Base-by-base conservation (phyloP, 2,329 filamentous ascomycete genomes). In the Periconia macrospinosa region DNA sequence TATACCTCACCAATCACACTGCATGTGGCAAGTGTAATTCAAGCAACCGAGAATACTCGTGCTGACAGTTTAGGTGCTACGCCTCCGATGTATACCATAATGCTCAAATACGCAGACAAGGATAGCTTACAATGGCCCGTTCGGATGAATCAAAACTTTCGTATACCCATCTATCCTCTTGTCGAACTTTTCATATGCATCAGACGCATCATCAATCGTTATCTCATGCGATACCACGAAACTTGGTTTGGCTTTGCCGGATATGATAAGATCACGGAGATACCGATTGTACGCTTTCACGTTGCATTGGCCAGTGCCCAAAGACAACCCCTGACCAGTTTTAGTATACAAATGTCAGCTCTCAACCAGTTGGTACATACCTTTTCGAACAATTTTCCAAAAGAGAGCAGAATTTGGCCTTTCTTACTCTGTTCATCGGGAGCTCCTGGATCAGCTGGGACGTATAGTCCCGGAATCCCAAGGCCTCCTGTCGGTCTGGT, bases 321-420 rank as follows among this genome's bases (percentile, higher is more conserved):
- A 73, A 1, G 79, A 78, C 6, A 88, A 74, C 1, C 85, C 84
- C 82, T 85, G 45, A 13, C n/a, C 19, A 20, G 37, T 14, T 15
- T 54, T 63, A 53, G 48, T 19, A n/a, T 9, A 45, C 23, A 10
- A 15, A 30, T 27, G 17, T 1, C 15, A 18, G 30, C 15, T 14
- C 33, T 40, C 47, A 6, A 15, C 2, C 2, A 6, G 14, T 10
- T 15, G 30, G 17, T 15, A 41, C 49, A 61, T 47, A 81, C 83
- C 78, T 88, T 88, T 60, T 88, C 85, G 60, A 88, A 88, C 0
- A 88, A 74, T 68, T 88, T 88, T 52, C 86, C 85, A 60, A 88
- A 88, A 50, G 81, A 84, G 27, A 88, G 75, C 56, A 84, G 75
- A 50, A 88, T 83, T 77, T 86, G 83, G 0, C 86, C 86, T 61